Evolutionary conservation across 2,329 filamentous ascomycete species (phyloP).

Genomic region (Botrytis paeoniae): DNA sequence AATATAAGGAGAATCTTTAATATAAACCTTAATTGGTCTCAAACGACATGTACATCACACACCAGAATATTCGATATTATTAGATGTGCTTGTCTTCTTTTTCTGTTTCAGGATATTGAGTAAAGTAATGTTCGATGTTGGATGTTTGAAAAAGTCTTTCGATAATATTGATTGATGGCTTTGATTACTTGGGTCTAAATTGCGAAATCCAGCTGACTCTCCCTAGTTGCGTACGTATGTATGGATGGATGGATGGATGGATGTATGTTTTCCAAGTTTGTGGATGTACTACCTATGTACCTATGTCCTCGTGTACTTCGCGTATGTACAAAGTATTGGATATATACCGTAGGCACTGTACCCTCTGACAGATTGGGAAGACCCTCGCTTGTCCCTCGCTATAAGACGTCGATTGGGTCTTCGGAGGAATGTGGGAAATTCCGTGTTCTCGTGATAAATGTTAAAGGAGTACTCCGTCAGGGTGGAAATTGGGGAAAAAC

Average conservation of each 20-base stretch:
- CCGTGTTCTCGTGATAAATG: not conserved
- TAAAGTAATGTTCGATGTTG: not conserved
- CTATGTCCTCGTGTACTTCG: too few species aligned
- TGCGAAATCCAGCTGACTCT: not conserved
- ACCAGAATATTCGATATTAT: not conserved
- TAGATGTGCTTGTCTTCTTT: not conserved
- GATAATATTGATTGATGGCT: not conserved
- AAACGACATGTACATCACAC: not conserved
- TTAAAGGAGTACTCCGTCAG: not conserved
- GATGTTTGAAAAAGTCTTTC: not conserved
- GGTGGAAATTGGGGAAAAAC: not conserved
- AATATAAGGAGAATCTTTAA: not conserved
- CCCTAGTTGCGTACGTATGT: not conserved
- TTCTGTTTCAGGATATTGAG: not conserved
- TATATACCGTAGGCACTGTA: not conserved
- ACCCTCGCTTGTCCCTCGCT: not conserved
- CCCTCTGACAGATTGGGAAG: not conserved
- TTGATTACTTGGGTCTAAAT: not conserved
- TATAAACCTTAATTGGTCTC: not conserved
- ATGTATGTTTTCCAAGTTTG: not conserved
- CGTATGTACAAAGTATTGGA: not conserved
- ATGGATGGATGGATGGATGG: too few species aligned
- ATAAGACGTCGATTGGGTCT: not conserved
- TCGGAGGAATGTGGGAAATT: not conserved
- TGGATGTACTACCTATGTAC: not conserved